Conservation (phyloP, 2,329 filamentous ascomycete genomes). For the Capronia epimyces region DNA sequence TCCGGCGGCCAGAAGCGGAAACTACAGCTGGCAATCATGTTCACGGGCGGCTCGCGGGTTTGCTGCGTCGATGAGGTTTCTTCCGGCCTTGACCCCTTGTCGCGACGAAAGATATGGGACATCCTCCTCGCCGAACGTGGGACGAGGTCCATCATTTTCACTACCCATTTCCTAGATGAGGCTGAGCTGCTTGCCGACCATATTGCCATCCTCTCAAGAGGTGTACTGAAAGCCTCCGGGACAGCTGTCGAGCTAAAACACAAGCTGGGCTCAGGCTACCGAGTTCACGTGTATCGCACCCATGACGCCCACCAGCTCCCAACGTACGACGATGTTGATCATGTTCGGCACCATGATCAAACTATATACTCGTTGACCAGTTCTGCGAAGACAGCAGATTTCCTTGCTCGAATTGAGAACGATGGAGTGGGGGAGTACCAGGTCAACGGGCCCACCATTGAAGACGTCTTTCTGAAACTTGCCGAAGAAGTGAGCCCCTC, state of each 20-base stretch:
- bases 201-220: constrained; percentile 81
- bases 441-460: constrained; percentile 81
- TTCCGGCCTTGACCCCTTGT: constrained; percentile 80
- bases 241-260: constrained; percentile 84
- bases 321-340: constrained; percentile 52
- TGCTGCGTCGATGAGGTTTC: constrained; percentile 91
- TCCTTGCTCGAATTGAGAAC: constrained; percentile 64
- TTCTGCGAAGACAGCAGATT: constrained; percentile 63
- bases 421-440: constrained; percentile 69
- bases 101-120: constrained; percentile 86
- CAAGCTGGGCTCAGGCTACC: constrained; percentile 73
- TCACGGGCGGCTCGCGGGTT: constrained; percentile 79
- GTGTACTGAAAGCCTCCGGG: constrained; percentile 72
- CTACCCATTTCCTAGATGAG: constrained; percentile 91
- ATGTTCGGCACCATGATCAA: constrained; percentile 61
- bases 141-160: constrained; percentile 74
- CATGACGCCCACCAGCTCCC: constrained; percentile 39
- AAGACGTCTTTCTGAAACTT: constrained; percentile 83
- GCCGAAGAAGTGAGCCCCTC: constrained; percentile 64
- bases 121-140: constrained; percentile 82
- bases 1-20: constrained; percentile 92
- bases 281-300: constrained; percentile 66
- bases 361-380: constrained; percentile 66
- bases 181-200: constrained; percentile 84
- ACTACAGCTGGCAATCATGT: constrained; percentile 89